Base-by-base conservation (phyloP, 2,329 filamentous ascomycete genomes). In the Colletotrichum scovillei region DNA sequence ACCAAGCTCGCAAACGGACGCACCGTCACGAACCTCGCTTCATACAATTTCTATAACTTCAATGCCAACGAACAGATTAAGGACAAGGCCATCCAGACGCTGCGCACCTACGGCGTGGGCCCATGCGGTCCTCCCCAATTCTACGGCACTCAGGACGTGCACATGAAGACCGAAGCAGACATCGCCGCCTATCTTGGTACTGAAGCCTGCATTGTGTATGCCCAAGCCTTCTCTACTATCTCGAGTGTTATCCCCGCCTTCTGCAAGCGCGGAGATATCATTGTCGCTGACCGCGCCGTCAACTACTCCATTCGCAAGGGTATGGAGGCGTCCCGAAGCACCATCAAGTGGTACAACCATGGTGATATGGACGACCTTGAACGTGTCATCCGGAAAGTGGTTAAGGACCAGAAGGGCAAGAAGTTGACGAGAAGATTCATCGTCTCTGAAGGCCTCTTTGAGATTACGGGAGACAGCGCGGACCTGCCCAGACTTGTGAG, bases 1-100 rank as follows among this genome's bases (percentile, higher is more conserved):
- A 92, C 93, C 63, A 98, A 97, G 82, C 90, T 99, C 68, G 88
- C 92, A 60, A 98, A 92, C 82, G 97, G 97, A 78, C 93, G 94
- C 76, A 97, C 94, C 22, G 97, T 98, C 28, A 95, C 90, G 70
- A 99, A 99, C 81, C 92, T 99, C 76, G 96, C 95, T 49, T 97
- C 94, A 1, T 97, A 95, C 85, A 99, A 99, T 83, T 98, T 97
- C 84, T 98, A 97, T 88, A 98, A 99, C 85, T 95, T 99, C 83
- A 94, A 97, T 76, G 91, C 91, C 66, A 98, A 98, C 81, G 96
- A 98, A 75, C 90, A 92, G 46, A 92, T 99, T 79, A 98, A 97
- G 80, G 95, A 98, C 78, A 97, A 98, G 82, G 97, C 96, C 1
- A 95, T 99, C 75, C 93, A 96, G 82, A 97, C 95, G 0, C 89